These are phyloP conservation scores for Sordaria brevicollis DNA, from an alignment of 495 filamentous ascomycete genomes.

Conservation along the genomic window DNA sequence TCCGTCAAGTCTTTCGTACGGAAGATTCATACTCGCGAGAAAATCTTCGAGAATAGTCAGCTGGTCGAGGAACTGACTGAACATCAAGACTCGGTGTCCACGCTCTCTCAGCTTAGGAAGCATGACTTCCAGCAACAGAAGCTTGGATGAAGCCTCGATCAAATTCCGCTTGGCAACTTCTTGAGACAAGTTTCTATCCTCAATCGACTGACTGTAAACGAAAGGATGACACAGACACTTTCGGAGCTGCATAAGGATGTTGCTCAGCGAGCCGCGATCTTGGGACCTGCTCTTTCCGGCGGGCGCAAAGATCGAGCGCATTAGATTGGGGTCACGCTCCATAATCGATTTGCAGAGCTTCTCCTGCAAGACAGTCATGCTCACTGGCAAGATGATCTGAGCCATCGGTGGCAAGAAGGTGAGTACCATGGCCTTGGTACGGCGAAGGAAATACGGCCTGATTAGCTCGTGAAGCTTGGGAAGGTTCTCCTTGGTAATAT, in stretches of 20 bases:
- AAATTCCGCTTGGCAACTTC: conserved; percentile 61
- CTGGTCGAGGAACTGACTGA: conserved; percentile 90
- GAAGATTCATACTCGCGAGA: conserved; percentile 56
- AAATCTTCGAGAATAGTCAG: conserved; percentile 90
- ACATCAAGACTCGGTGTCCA: conserved; percentile 90
- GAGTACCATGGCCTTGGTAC: conserved; percentile 84
- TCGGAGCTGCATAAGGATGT: conserved; percentile 90
- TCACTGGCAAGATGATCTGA: conserved; percentile 87
- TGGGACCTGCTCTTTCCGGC: conserved; percentile 49
- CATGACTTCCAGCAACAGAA: conserved; percentile 78
- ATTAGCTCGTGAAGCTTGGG: conserved; percentile 73
- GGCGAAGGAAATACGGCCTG: conserved; percentile 57
- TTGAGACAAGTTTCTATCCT: conserved; percentile 54
- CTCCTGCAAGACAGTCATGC: conserved; percentile 86
- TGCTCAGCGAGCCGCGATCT: conserved; percentile 73
- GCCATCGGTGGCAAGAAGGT: conserved; percentile 85
- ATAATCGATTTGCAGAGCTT: conserved; percentile 92
- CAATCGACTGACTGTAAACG: conserved; percentile 78
- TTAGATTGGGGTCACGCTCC: conserved; percentile 77
- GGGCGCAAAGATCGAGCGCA: conserved; percentile 65
- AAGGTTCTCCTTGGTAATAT: conserved; percentile 71
- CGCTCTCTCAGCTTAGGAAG: conserved; percentile 78
- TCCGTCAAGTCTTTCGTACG: conserved; percentile 79
- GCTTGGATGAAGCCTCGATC: conserved; percentile 84
- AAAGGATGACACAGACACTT: conserved; percentile 96